Base-by-base conservation (phyloP, 257 asterid genomes). In the Buddleja alternifolia region DNA sequence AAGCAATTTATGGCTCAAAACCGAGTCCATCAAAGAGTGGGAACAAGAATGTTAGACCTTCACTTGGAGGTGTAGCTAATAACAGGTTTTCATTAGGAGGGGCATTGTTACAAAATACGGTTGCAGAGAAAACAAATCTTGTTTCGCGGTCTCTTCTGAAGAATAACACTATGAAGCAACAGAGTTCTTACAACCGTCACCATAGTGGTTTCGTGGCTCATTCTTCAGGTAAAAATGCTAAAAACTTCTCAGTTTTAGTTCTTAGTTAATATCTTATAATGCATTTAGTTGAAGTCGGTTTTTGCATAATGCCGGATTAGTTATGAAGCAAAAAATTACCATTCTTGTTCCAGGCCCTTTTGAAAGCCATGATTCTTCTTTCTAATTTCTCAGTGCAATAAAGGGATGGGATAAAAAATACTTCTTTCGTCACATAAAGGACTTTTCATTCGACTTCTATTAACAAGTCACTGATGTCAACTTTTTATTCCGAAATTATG, bases 51-150 rank as follows among this genome's bases (percentile, higher is more conserved):
- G 52, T 60, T 32, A 75, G 85, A 69, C 82, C 86, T 17, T 87
- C 90, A 63, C 63, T 75, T 34, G 86, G 77, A 41, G 88, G 82
- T 53, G 70, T 75, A 7, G 71, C 67, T 60, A 76, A 63, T 56
- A 85, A 80, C 72, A 84, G 95, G 75, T 81, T 68, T 56, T 85
- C 96, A 44, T 39, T 93, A 61, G 97, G 92, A 70, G 97, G 94
- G 12, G 81, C 83, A 10, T 69, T 80, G 81, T 91, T 86, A 73
- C 95, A 83, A 74, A 84, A 69, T 24, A 56, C 89, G 44, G 70
- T 78, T 55, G 23, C 74, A 25, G 93, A 84, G 40, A 90, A 83
- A 74, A 36, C 80, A 14, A 41, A 68, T 15, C 69, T 63, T 47
- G 56, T 85, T 46, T 74, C 88, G 57, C 79, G 71, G 39, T 12